phyloP scores from a whole-genome alignment of 2,329 filamentous ascomycete species.

The Aspergillus sojae region DNA sequence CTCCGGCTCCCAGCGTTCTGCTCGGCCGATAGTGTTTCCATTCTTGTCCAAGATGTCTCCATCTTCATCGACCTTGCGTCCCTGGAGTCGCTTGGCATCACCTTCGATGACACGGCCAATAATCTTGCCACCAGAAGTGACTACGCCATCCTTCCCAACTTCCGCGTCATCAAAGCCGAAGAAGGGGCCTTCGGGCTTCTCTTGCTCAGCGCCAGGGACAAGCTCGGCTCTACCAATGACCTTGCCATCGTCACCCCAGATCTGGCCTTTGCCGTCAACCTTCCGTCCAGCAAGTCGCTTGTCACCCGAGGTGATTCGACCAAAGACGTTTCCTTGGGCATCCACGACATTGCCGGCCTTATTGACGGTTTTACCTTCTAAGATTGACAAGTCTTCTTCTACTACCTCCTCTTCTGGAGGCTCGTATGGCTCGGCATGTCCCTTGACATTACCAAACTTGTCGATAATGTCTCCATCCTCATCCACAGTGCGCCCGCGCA shows the following conservation, averaged over 20 bases:
- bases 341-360: conserved; percentile 66
- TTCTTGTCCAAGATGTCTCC: conserved; percentile 69
- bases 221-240: conserved; percentile 63
- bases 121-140: conserved; percentile 48
- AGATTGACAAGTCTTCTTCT: conserved; percentile 59
- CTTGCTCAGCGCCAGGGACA: conserved; percentile 53
- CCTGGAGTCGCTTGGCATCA: conserved; percentile 64
- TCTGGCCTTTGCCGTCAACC: conserved; percentile 64
- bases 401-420: conserved; percentile 52
- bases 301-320: conserved; percentile 61
- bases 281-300: conserved; percentile 61
- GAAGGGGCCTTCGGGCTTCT: conserved; percentile 59
- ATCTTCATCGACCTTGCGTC: conserved; percentile 68
- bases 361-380: conserved; percentile 65
- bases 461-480: conserved; percentile 82
- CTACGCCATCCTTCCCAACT: conserved; percentile 61
- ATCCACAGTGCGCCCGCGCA: conserved; percentile 75
- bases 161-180: conserved; percentile 60
- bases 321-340: conserved; percentile 59
- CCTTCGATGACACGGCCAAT: conserved; percentile 65
- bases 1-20: conserved; percentile 69
- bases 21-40: conserved; percentile 69
- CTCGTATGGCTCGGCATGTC: conserved; percentile 60
- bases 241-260: conserved; percentile 66
- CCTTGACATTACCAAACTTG: conserved; percentile 68